Evolutionary conservation across 2,329 filamentous ascomycete species (phyloP), one percentile per base, ranked within the genome.

Genomic region (Fusarium foetens): DNA sequence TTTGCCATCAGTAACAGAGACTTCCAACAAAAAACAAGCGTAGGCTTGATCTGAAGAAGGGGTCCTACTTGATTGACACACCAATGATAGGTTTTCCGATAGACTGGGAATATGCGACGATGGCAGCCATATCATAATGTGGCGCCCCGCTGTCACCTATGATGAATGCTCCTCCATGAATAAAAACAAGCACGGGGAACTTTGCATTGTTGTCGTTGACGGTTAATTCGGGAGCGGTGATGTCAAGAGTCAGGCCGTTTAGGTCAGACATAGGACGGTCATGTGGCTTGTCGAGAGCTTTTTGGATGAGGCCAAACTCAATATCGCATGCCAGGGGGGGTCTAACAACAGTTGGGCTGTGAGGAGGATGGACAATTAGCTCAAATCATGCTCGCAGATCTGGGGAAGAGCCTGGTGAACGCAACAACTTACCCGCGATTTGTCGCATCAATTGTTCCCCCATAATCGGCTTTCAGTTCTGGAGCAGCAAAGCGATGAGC

Each of bases 321-420:
- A 62, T 29, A 6, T 59, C 59, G n/a, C 53, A 39, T 2, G 59
- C 53, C 19, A 62, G 1, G 8, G 53, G 53, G 5, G 53, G 41
- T 8, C 59, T 62, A 4, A 62, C 27, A 2, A 62, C 59, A 19
- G 41, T 29, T 0, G 59, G 59, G 1, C 59, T 62, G 10, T 17
- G 8, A 4, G 10, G 39, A 35, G 6, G 14, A 45, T 1, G 12
- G 6, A 55, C 4, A 3, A 4, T 29, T 16, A 57, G 39, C 10
- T 35, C 5, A 0, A 6, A 2, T 6, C 6, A 31, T 29, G 2
- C 2, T 16, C 11, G 4, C 0, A 45, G 5, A 29, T 25, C 6
- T 21, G 7, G 14, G 3, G 21, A 13, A 17, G 33, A 8, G 33
- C 3, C 33, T n/a, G 11, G 21, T 13, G 7, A 39, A 21, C 38